These are phyloP conservation scores for Hypomontagnella submonticulosa DNA, from an alignment of 495 filamentous ascomycete genomes.

Conservation along the genomic window DNA sequence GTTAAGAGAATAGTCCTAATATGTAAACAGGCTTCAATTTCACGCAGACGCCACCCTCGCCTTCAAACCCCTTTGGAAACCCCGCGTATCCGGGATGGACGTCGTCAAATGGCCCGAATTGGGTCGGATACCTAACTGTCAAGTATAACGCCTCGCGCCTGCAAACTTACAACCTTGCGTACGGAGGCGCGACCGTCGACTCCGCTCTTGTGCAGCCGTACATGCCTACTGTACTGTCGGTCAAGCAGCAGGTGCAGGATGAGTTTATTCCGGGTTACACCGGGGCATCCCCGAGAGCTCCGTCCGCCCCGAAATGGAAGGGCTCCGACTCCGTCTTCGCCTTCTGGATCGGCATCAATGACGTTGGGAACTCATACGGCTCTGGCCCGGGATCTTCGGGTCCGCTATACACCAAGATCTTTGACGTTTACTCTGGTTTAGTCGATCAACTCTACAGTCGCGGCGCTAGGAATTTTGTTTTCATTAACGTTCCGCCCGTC, in stretches of 20 bases:
- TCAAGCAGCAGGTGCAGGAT: constrained; percentile 67
- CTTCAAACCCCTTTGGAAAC: constrained; percentile 79
- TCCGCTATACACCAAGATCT: constrained; percentile 63
- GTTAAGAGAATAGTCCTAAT: constrained; percentile 10
- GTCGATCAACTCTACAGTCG: constrained; percentile 67
- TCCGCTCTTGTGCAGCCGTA: constrained; percentile 65
- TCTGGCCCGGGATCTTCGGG: constrained; percentile 48
- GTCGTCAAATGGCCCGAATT: constrained; percentile 70
- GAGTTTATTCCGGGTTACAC: constrained; percentile 61
- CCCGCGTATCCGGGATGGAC: constrained; percentile 71
- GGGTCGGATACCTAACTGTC: constrained; percentile 73
- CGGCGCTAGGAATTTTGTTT: constrained; percentile 79
- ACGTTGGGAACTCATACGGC: constrained; percentile 74
- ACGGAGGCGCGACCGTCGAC: constrained; percentile 76
- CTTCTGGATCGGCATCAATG: constrained; percentile 84
- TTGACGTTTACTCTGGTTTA: constrained; percentile 66
- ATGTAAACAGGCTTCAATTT: constrained; percentile 68
- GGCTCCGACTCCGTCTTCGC: constrained; percentile 70
- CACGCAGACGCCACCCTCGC: constrained; percentile 67
- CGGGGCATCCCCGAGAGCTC: constrained; percentile 45
- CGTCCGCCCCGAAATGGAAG: constrained; percentile 66
- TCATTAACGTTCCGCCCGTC: constrained; percentile 80
- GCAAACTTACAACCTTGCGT: constrained; percentile 75
- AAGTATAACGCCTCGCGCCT: constrained; percentile 69
- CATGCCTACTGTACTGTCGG: constrained; percentile 61